phyloP scores from a whole-genome alignment of 352 stramenopile genomes.

The Globisporangium megalacanthum region DNA sequence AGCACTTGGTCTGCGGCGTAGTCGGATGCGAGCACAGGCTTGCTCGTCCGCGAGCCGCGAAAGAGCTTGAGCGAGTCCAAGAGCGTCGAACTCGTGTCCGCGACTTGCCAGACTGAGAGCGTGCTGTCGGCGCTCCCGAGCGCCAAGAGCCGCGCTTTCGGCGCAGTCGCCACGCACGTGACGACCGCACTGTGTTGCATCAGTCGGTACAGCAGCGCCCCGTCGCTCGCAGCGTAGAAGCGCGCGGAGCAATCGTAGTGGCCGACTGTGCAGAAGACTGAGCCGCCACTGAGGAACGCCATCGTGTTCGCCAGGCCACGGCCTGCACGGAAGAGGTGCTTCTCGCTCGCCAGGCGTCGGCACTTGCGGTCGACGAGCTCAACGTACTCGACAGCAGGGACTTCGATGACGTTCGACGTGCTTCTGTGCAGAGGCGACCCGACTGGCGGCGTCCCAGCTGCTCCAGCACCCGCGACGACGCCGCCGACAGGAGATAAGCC shows the following conservation, averaged over 20 bases:
- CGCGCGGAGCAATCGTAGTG: slow-evolving; percentile 74
- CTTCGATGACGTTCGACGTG: slow-evolving; percentile 13
- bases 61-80: slow-evolving; percentile 80
- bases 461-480: neutral
- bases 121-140: slow-evolving; percentile 65
- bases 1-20: slow-evolving; percentile 76
- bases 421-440: slow-evolving; percentile 4
- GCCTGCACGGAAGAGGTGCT: slow-evolving; percentile 21
- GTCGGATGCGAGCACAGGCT: slow-evolving; percentile 69
- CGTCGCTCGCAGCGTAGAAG: slow-evolving; percentile 69
- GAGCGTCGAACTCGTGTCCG: slow-evolving; percentile 54
- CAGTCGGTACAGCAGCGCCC: slow-evolving; percentile 60
- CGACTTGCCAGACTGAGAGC: slow-evolving; percentile 78
- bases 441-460: neutral
- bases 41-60: slow-evolving; percentile 36
- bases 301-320: slow-evolving; percentile 19
- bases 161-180: slow-evolving; percentile 51
- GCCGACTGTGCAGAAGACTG: slow-evolving; percentile 58
- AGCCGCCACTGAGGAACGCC: slow-evolving; percentile 46
- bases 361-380: slow-evolving; percentile 68
- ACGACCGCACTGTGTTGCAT: slow-evolving; percentile 70
- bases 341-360: slow-evolving; percentile 44
- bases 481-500: no score
- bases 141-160: slow-evolving; percentile 36
- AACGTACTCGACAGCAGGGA: slow-evolving; percentile 27